Conservation (phyloP, 768 basidiomycete species). For the Nevesoporus exiguus region DNA sequence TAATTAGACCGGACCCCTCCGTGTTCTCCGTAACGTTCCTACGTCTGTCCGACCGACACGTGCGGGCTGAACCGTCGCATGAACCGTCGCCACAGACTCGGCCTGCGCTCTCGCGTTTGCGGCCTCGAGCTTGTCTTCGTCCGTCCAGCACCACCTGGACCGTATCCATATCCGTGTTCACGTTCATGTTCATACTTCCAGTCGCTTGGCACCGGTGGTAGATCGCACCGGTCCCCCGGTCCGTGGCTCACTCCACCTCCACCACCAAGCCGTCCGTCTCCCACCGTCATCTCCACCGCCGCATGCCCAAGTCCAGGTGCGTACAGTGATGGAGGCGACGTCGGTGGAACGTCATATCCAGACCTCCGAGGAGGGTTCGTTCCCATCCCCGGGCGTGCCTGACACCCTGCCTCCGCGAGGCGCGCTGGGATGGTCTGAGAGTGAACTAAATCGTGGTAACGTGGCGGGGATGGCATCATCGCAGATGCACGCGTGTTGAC, state of each 20-base stretch:
- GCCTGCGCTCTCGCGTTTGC: constrained; percentile 15
- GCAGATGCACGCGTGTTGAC: constrained; percentile 8
- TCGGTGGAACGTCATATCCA: constrained; percentile 9
- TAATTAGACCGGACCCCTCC: not conserved
- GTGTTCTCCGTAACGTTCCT: not conserved
- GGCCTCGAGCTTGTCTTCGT: not conserved
- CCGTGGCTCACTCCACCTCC: constrained; percentile 1
- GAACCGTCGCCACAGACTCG: constrained; percentile 26
- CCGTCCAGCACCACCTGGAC: not conserved
- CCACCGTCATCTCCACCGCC: constrained; percentile 7
- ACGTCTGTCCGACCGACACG: constrained; percentile 20
- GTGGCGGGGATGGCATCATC: constrained; percentile 16
- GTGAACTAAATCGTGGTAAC: constrained; percentile 17
- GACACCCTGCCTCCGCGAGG: constrained; percentile 26
- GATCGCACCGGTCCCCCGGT: constrained; percentile 7
- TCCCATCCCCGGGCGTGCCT: constrained; percentile 16
- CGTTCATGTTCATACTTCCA: constrained; percentile 8
- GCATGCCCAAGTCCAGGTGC: not conserved
- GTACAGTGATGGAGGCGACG: not conserved
- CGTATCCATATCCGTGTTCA: not conserved
- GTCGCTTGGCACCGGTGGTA: not conserved
- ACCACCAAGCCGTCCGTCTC: constrained; percentile 4
- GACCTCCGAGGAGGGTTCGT: constrained; percentile 18
- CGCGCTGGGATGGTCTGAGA: constrained; percentile 11
- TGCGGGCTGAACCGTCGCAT: constrained; percentile 24